Base-by-base conservation (phyloP, 1,284 basidiomycete species). In the Ceratobasidium sp. region DNA sequence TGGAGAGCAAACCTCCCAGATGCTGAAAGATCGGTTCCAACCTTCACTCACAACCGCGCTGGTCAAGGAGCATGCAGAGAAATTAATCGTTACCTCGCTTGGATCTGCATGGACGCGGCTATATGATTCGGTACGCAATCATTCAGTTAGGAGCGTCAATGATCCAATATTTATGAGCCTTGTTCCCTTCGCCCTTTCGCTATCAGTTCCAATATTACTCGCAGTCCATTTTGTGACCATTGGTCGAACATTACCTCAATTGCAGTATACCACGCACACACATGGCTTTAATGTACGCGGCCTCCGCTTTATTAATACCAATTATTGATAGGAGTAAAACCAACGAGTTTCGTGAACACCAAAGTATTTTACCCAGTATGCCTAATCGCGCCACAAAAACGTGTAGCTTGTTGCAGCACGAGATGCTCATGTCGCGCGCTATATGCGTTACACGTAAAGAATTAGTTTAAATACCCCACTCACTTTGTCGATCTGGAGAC, bases 1-100 rank as follows among this genome's bases (percentile, higher is more conserved):
- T 69, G 97, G 96, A 54, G 96, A 97, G 78, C 92, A 97, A 83
- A 99, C 97, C 13, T 93, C 95, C 4, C 89, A 87, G 80, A 92
- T 93, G 83, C 89, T 99, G 71, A 91, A 96, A 71, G 97, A 99
- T 76, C 91, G 98, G 7, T 98, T 99, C 87, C 96, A 98, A 81
- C 93, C 98, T 40, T 92, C 92, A 10, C 87, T 99, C 65, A 97
- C 96, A 0, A 94, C 96, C 79, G 89, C 93, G 0, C 90, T 97
- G 59, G 93, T 97, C 61, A 95, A 93, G 78, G 95, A 97, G 68
- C 93, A 98, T 83, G 90, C 98, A 57, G 95, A 98, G 80, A 88
- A 92, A 59, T 87, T 99, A 65, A 94, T 99, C 79, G 92, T 97
- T 79, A 93, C 89, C 73, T 96, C 95, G 1, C 86, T 96, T 52